These are phyloP conservation scores for barrel medic (Medicago truncatula) DNA, from an alignment of 306 rosid genomes.

Conservation along the genomic window MtrunA17r5.0-ANR NC_053044.1:57731001-57731500, in stretches of 20 bases:
- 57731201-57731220: slow-evolving; percentile 23
- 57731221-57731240: too few species aligned
- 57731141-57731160: slow-evolving; percentile 78
- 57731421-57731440: slow-evolving; percentile 10
- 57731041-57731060: slow-evolving; percentile 1
- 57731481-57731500: slow-evolving; percentile 84
- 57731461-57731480: slow-evolving; percentile 63
- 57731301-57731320: too few species aligned
- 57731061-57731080: slow-evolving; percentile 12
- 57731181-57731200: slow-evolving; percentile 34
- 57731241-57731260: too few species aligned
- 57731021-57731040: slow-evolving; percentile 3
- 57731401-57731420: slow-evolving; percentile 7
- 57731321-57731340: too few species aligned
- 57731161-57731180: slow-evolving; percentile 23
- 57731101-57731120: slow-evolving; percentile 71
- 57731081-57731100: slow-evolving; percentile 26
- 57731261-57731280: too few species aligned
- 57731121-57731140: slow-evolving; percentile 83
- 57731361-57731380: too few species aligned
- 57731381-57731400: too few species aligned
- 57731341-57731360: too few species aligned
- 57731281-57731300: too few species aligned
- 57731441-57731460: not conserved
- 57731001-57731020: slow-evolving; percentile 7